Evolutionary conservation across 108 stramenopile species (phyloP).

Genomic region (Skeletonema grethae): DNA sequence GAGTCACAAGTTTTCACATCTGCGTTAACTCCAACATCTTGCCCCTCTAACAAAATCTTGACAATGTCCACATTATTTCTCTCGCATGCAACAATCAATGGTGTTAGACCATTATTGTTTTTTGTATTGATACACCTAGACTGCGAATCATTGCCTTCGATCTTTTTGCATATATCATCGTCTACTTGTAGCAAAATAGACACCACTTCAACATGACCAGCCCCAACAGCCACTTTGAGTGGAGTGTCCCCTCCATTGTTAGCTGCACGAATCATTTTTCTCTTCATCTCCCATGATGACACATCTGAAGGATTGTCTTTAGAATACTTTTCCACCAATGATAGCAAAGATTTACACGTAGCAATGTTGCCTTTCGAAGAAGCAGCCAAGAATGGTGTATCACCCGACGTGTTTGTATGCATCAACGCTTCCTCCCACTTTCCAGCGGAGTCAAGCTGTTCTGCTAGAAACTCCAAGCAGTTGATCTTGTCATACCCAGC

Average conservation of each 20-base stretch:
- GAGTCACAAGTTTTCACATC: slow-evolving; percentile 16
- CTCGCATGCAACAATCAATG: slow-evolving; percentile 56
- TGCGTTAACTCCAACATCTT: slow-evolving; percentile 1
- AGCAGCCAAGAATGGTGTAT: slow-evolving; percentile 54
- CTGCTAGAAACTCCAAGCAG: slow-evolving; percentile 44
- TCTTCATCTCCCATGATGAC: slow-evolving; percentile 6
- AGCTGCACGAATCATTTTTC: slow-evolving; percentile 23
- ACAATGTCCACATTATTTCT: slow-evolving; percentile 33
- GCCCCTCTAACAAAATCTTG: slow-evolving; percentile 17
- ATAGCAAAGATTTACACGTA: slow-evolving; percentile 29
- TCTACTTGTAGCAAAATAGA: slow-evolving; percentile 35
- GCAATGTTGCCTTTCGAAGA: slow-evolving; percentile 46
- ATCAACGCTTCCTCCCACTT: slow-evolving; percentile 25
- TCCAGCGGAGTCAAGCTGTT: not conserved
- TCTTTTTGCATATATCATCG: slow-evolving; percentile 10
- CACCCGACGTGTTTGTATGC: slow-evolving; percentile 46
- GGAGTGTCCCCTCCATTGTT: slow-evolving; percentile 49
- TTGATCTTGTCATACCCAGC: slow-evolving; percentile 45
- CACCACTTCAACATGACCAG: slow-evolving; percentile 29
- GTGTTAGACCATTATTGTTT: slow-evolving; percentile 41
- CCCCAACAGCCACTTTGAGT: slow-evolving; percentile 44
- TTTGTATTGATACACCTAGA: slow-evolving; percentile 31
- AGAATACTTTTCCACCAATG: slow-evolving; percentile 13
- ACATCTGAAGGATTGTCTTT: slow-evolving; percentile 3
- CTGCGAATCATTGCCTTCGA: not conserved